Evolutionary conservation across 805 yeast species (phyloP), one percentile per base, ranked within the genome.

Genomic region (Scheffersomyces ergatensis): DNA sequence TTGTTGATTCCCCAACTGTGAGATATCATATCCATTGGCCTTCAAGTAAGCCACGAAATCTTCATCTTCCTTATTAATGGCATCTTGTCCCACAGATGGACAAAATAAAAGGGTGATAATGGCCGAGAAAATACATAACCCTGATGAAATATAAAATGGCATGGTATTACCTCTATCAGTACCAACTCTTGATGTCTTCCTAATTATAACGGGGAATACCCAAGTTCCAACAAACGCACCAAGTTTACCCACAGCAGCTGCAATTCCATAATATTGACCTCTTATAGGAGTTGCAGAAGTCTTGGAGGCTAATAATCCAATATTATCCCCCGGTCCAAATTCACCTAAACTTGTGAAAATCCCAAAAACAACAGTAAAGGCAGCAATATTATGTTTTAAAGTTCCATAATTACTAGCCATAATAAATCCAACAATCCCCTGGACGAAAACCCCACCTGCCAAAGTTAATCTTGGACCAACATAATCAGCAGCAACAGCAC

Each of bases 141-240:
- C 73, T 2, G 95, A 79, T 12, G 95, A 83, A 40, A 89, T 78
- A 73, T 82, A 89, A 63, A 89, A 87, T 38, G 95, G 90, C 39
- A 83, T 84, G 60, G 78, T 79, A 55, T 79, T 71, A 48, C 92
- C 93, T 43, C 62, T 53, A 45, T 71, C 65, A 21, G 54, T 42
- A 19, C 42, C 44, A 37, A 58, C 63, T 32, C 86, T 87, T 35
- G 77, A 75, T 39, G 78, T 78, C 48, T 78, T 70, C 39, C 62
- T 70, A 48, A 83, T 81, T 54, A 90, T 83, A 37, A 80, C 77
- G 33, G 97, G 96, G 78, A 92, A 92, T 23, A 85, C 83, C 57
- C 83, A 89, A 34, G 93, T 83, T 40, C 97, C 97, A 23, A 83
- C 85, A 58, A 90, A 89, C 1, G 96, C 97, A 58, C 97, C 97